Base-by-base conservation (phyloP, 805 yeast species). In the Ogataea sp. region DNA sequence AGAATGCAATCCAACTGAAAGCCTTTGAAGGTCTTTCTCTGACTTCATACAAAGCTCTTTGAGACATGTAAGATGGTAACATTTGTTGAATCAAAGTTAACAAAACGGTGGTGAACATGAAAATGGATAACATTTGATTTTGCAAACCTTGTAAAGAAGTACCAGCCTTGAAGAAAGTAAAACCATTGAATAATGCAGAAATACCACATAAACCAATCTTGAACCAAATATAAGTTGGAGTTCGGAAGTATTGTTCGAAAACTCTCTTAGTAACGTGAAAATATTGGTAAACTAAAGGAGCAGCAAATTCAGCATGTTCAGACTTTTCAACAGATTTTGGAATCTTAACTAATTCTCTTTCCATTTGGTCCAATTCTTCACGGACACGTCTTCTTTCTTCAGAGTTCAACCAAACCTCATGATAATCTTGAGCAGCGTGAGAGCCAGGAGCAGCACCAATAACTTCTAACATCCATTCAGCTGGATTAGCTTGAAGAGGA, bases 391-490 rank as follows among this genome's bases (percentile, higher is more conserved):
- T 50, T 48, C 68, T 72, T 55, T 85, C 87, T 0, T 62, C 59
- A 25, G 93, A 83, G 34, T 68, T 65, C 52, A 67, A 58, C 95
- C 96, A 84, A 35, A 80, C 84, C 51, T 81, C 78, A 49, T 73
- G 67, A 52, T 77, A 81, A 57, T 81, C 81, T 58, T 75, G 79
- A 35, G 65, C 66, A 13, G 84, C 80, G 45, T 75, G 79, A 24
- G 81, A 73, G 34, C 84, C 86, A 6, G 86, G 85, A 25, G 86
- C 85, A 37, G 86, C 85, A 48, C 87, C 86, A 48, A 80, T 80
- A 46, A 76, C 82, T 45, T 81, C 83, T 57, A 86, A 68, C 93
- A 86, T 86, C 90, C 93, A 86, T 63, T 84, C 95, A 13, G 87
- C 88, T 15, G 89, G 89, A 47, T 82, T 82, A 6, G 83, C 85